Conservation (phyloP, 2,329 filamentous ascomycete species). For the Aciculosporium take region DNA sequence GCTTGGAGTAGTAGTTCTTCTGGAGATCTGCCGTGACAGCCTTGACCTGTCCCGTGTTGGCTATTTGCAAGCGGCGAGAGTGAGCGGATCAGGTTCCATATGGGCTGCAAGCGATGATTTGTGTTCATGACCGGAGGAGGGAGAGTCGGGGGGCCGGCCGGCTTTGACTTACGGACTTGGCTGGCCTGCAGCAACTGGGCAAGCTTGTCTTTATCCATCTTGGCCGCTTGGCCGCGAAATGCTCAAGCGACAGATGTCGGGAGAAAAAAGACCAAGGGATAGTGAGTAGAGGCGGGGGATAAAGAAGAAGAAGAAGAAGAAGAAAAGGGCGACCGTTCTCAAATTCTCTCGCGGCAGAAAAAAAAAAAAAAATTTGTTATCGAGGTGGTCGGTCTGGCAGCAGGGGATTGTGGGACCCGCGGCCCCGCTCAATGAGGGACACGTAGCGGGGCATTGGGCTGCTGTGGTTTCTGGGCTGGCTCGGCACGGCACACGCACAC, state of each 20-base stretch:
- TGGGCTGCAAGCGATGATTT: not conserved
- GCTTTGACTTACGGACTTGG: slow-evolving; percentile 57
- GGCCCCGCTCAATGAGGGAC: slow-evolving; percentile 7
- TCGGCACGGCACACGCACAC: not conserved
- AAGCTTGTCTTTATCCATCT: slow-evolving; percentile 52
- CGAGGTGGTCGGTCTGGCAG: slow-evolving; percentile 1
- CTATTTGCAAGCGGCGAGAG: slow-evolving; percentile 31
- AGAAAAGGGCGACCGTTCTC: slow-evolving; percentile 6
- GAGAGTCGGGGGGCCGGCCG: not conserved
- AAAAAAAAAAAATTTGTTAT: slow-evolving; percentile 9
- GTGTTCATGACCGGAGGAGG: not conserved
- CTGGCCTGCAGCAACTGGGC: slow-evolving; percentile 76
- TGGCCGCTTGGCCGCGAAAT: slow-evolving; percentile 6
- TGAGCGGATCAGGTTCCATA: slow-evolving; percentile 16
- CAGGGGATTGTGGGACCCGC: not conserved
- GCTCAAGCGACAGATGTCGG: slow-evolving; percentile 7
- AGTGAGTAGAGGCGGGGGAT: not conserved
- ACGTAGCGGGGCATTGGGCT: not conserved
- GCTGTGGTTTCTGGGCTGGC: slow-evolving; percentile 1
- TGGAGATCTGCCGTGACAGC: slow-evolving; percentile 79
- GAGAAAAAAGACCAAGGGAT: slow-evolving; percentile 3
- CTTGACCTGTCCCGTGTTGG: slow-evolving; percentile 81
- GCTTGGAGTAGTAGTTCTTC: slow-evolving; percentile 82
- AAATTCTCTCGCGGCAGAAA: slow-evolving; percentile 7
- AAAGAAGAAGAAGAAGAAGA: slow-evolving; percentile 5